A percentile compares a stretch with the other conserved stretches of the same genome.
phyloP scores from a whole-genome alignment of 345 rosid species.

The Lepidium didymum region DNA sequence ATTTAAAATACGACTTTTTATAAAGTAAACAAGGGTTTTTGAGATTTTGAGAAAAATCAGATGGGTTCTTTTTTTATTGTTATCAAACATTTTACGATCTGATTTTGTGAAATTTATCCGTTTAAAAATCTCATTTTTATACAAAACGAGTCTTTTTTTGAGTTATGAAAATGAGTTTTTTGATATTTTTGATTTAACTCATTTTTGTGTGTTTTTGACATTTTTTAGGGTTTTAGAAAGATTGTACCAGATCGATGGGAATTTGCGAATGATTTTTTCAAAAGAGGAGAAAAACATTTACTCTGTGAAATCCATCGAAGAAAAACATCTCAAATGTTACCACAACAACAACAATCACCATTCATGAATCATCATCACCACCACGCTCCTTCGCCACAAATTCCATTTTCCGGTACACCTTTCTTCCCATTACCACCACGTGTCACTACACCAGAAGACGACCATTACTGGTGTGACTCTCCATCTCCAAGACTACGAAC shows the following conservation, averaged over 20 bases:
- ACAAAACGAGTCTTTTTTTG: neutral
- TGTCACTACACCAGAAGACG: constrained; percentile 51
- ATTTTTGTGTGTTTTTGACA: neutral
- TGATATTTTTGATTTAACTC: no score
- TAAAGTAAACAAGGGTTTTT: neutral
- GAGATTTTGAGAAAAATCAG: neutral
- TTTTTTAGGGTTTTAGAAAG: constrained; percentile 84
- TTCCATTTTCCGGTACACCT: constrained; percentile 30
- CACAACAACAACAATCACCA: constrained; percentile 40
- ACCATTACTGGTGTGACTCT: constrained; percentile 58
- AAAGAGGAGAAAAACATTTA: constrained; percentile 84
- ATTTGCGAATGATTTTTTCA: constrained; percentile 89
- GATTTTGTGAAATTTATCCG: neutral
- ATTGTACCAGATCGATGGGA: constrained; percentile 99
- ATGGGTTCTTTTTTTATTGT: neutral
- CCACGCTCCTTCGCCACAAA: constrained; percentile 33
- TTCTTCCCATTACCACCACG: constrained; percentile 52
- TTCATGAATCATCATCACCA: constrained; percentile 36
- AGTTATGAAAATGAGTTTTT: no score
- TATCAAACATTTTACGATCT: neutral
- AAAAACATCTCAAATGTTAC: constrained; percentile 68
- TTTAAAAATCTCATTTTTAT: neutral
- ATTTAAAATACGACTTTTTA: no score
- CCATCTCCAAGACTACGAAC: constrained; percentile 25
- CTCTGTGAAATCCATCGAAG: constrained; percentile 93